Conservation (phyloP, 208 protist species). For the Wallacemonas collosoma region DNA sequence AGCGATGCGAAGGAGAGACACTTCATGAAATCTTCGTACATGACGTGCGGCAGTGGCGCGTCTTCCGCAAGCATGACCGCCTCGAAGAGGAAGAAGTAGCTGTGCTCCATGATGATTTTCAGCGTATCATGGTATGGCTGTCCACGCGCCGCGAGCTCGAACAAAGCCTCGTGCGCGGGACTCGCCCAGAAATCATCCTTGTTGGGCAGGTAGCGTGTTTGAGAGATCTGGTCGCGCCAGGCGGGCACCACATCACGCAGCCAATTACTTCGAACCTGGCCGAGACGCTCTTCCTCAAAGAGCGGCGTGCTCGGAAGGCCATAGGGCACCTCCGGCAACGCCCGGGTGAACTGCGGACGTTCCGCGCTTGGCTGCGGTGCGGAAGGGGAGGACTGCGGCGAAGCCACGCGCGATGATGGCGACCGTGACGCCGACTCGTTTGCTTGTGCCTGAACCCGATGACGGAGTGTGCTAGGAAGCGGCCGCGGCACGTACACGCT, state of each 20-base stretch:
- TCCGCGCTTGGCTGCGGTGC: neutral
- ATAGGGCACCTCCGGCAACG: slow-evolving; percentile 55
- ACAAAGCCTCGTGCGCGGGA: slow-evolving; percentile 67
- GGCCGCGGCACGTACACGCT: slow-evolving; percentile 3
- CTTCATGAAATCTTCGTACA: slow-evolving; percentile 91
- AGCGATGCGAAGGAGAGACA: slow-evolving; percentile 70
- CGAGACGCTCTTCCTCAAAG: slow-evolving; percentile 61
- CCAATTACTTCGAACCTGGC: slow-evolving; percentile 54
- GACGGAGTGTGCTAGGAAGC: neutral
- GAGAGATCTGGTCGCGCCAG: slow-evolving; percentile 9
- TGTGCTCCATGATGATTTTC: slow-evolving; percentile 74
- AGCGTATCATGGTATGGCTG: slow-evolving; percentile 71
- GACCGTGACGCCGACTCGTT: neutral
- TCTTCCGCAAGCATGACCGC: slow-evolving; percentile 50
- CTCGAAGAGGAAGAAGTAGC: slow-evolving; percentile 68
- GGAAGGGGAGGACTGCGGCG: neutral
- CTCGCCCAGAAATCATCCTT: slow-evolving; percentile 67
- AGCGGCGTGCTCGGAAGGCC: slow-evolving; percentile 26
- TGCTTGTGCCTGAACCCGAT: neutral
- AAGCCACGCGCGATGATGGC: neutral
- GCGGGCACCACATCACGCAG: slow-evolving; percentile 26
- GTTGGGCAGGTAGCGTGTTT: slow-evolving; percentile 45
- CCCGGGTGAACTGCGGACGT: neutral
- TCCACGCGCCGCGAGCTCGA: slow-evolving; percentile 35
- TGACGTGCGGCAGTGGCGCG: slow-evolving; percentile 81